A percentile compares a stretch with the other conserved stretches of the same genome.
Evolutionary conservation across 164 flowering plant genomes (phyloP).

Genomic region (Tetracentron sinense): DNA sequence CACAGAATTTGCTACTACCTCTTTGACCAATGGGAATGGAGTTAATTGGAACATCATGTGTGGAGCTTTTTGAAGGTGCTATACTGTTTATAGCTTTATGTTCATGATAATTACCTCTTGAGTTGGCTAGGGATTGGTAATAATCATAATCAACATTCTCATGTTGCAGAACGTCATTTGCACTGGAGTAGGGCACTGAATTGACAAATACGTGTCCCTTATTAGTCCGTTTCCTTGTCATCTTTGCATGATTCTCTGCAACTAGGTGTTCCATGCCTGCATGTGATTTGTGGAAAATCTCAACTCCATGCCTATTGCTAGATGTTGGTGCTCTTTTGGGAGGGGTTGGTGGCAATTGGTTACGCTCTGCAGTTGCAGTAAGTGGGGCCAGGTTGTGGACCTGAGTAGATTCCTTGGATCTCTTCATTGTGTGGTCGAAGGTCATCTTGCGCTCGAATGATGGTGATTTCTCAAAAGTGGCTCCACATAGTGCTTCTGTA

Average conservation of each 20-base stretch:
- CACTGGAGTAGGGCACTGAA: conserved; percentile 11
- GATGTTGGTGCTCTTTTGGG: conserved; percentile 1
- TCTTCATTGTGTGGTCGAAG: conserved; percentile 29
- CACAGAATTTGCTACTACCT: conserved; percentile 2
- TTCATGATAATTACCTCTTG: conserved; percentile 23
- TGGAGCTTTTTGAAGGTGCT: conserved; percentile 2
- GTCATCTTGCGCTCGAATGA: conserved; percentile 13
- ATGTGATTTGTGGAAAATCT: conserved; percentile 16
- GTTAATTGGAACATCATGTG: neutral
- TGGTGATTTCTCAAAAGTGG: conserved; percentile 11
- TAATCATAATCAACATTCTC: neutral
- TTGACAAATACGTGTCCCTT: conserved; percentile 11
- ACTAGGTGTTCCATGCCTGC: conserved; percentile 31
- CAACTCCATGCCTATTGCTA: conserved; percentile 6
- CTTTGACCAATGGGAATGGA: neutral
- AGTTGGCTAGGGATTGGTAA: conserved; percentile 1
- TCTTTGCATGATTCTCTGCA: conserved; percentile 23
- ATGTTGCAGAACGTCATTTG: conserved; percentile 9
- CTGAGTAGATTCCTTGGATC: conserved; percentile 37
- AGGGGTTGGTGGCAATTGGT: conserved; percentile 11
- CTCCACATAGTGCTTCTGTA: conserved; percentile 2
- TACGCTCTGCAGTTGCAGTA: conserved; percentile 19
- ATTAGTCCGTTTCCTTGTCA: conserved; percentile 37
- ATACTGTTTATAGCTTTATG: neutral
- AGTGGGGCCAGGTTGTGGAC: conserved; percentile 30